Evolutionary conservation across 805 yeast genomes (phyloP).

Genomic region (Myxozyma monticola): DNA sequence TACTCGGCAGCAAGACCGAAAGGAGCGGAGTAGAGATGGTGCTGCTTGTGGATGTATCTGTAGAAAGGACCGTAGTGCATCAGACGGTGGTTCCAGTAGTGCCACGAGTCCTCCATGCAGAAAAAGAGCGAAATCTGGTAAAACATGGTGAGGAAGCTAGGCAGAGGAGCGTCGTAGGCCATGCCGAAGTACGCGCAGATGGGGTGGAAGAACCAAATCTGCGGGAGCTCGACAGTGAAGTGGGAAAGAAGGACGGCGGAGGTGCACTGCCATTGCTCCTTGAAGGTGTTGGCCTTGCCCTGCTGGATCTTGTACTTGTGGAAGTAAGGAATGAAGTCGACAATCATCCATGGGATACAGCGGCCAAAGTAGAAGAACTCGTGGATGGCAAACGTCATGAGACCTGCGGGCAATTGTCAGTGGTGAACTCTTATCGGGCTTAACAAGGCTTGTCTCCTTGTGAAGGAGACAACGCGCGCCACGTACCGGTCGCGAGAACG

Average conservation of each 20-base stretch:
- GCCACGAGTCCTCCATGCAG: constrained; percentile 92
- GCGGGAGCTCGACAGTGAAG: constrained; percentile 89
- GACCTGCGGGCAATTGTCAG: constrained; percentile 20
- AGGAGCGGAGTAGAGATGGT: constrained; percentile 97
- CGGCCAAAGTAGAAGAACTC: constrained; percentile 90
- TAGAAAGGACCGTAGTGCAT: constrained; percentile 87
- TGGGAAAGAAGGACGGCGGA: constrained; percentile 83
- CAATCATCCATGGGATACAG: constrained; percentile 86
- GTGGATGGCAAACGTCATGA: constrained; percentile 77
- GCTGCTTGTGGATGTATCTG: constrained; percentile 94
- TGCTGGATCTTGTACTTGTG: constrained; percentile 87
- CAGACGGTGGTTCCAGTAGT: constrained; percentile 90
- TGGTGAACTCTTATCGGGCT: not conserved
- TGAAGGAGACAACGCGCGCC: not conserved
- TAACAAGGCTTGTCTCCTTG: not conserved
- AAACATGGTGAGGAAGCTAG: constrained; percentile 57
- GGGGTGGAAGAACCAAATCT: constrained; percentile 97
- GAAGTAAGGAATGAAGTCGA: constrained; percentile 84
- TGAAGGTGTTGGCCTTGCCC: constrained; percentile 70
- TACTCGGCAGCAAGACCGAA: constrained; percentile 97
- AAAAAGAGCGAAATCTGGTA: constrained; percentile 76
- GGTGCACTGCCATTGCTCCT: constrained; percentile 91
- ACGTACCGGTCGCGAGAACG: constrained; percentile 78
- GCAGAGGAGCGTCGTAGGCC: constrained; percentile 80
- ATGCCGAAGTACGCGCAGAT: constrained; percentile 81